Evolutionary conservation across 2,329 filamentous ascomycete genomes (phyloP), one percentile per base, ranked within the genome.

Genomic region (Epichloe aotearoae): DNA sequence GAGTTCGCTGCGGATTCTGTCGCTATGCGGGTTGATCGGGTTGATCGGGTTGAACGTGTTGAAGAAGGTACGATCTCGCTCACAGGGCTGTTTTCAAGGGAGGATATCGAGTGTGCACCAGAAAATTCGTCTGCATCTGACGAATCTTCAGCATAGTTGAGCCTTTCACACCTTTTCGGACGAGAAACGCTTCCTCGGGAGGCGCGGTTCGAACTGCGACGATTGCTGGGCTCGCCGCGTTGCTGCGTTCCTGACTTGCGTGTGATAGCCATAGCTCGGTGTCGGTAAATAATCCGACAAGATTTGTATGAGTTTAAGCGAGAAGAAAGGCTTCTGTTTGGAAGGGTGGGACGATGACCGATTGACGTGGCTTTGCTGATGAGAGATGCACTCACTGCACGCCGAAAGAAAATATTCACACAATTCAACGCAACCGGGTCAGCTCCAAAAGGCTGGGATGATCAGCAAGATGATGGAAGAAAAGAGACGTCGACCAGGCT

Each of bases 191-290:
- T 47, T 10, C 46, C 47, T 38, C 52, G 56, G 19, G 57, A 54
- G 23, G 54, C 34, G 49, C 54, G 59, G n/a, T 54, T 53, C 30
- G 55, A 51, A 39, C 62, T 62, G 53, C 59, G 59, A 55, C 54
- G 56, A 49, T 54, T 47, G 19, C 54, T 44, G 49, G 30, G 26
- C 46, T 17, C 26, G 43, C 33, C 20, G 20, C 39, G 11, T 10
- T 36, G 51, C 34, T 33, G n/a, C 34, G 52, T 42, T 15, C 49
- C 20, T 42, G 46, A 46, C 8, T 39, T 61, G 53, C 62, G 58
- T 37, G 60, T 65, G 36, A 59, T 55, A 39, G 61, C 60, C 64
- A 66, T 66, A 23, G 34, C 12, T 33, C 33, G 12, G 33, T 11
- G 10, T 37, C 38, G 40, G 19, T 26, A 4, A 15, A 43, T 42